Conservation (phyloP, 1,284 basidiomycete species). For the Ganoderma meredithae region DNA sequence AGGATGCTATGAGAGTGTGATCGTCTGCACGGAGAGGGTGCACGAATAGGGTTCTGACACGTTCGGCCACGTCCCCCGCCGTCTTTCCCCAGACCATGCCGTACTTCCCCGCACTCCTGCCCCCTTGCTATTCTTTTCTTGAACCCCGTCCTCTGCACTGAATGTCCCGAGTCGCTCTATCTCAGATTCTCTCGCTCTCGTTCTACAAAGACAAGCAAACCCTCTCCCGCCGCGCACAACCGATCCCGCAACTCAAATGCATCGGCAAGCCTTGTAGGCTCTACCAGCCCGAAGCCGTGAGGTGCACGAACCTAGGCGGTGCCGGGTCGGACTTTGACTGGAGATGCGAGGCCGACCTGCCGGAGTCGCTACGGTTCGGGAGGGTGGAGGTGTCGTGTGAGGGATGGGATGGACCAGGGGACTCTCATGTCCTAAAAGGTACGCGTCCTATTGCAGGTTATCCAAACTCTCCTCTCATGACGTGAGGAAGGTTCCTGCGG, state of each 20-base stretch:
- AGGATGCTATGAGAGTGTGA: not conserved
- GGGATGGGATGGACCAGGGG: slow-evolving; percentile 84
- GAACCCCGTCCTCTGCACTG: not conserved
- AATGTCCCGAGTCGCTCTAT: slow-evolving; percentile 76
- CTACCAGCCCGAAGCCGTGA: slow-evolving; percentile 87
- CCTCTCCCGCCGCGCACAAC: slow-evolving; percentile 64
- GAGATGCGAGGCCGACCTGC: slow-evolving; percentile 94
- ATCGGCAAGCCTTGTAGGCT: slow-evolving; percentile 78
- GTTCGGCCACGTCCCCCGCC: not conserved
- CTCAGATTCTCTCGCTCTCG: slow-evolving; percentile 76
- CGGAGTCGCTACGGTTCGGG: slow-evolving; percentile 81
- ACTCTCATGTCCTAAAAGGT: slow-evolving; percentile 88
- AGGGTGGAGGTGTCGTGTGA: slow-evolving; percentile 88
- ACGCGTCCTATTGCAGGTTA: slow-evolving; percentile 21
- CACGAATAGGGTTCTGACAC: slow-evolving; percentile 8
- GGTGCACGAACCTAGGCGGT: slow-evolving; percentile 84
- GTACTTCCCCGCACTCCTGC: too few species aligned
- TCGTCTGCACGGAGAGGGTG: not conserved
- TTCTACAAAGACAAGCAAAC: slow-evolving; percentile 81
- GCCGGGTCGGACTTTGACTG: slow-evolving; percentile 82
- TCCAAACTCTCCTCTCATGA: not conserved
- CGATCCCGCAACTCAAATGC: slow-evolving; percentile 84
- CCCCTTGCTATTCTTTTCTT: not conserved
- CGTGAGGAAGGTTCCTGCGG: slow-evolving; percentile 75
- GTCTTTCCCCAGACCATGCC: not conserved